phyloP scores from a whole-genome alignment of 768 basidiomycete genomes.

The Hydnomerulius pinastri region DNA sequence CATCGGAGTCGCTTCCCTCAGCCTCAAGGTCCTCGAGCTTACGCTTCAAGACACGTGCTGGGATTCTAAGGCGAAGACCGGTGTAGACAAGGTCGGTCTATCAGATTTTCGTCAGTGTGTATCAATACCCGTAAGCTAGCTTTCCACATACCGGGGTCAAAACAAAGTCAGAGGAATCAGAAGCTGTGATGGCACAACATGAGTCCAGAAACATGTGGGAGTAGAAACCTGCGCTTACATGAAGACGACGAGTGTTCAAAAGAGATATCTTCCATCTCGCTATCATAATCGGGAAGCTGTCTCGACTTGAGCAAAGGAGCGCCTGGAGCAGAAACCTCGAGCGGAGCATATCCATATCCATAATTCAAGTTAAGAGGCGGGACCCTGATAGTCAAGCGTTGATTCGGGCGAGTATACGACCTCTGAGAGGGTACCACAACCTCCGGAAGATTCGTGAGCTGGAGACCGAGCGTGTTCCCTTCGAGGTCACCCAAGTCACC shows the following conservation, averaged over 20 bases:
- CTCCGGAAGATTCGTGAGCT: constrained; percentile 9
- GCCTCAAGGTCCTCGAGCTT: constrained; percentile 22
- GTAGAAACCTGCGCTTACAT: constrained; percentile 11
- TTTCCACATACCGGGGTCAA: constrained; percentile 20
- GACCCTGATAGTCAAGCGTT: constrained; percentile 4
- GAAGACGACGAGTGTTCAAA: constrained; percentile 8
- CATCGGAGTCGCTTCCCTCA: background rate
- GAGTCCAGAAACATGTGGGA: background rate
- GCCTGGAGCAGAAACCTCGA: constrained; percentile 10
- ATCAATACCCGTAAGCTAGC: background rate
- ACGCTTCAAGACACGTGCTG: constrained; percentile 19
- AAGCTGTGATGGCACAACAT: constrained; percentile 7
- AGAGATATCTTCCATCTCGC: constrained; percentile 17
- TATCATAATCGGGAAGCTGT: constrained; percentile 27
- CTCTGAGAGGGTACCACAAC: constrained; percentile 2
- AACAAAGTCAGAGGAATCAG: constrained; percentile 5
- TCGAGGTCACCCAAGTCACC: background rate
- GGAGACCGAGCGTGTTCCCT: background rate
- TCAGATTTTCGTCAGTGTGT: background rate
- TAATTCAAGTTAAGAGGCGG: constrained; percentile 3
- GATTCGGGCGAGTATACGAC: background rate
- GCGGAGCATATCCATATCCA: background rate
- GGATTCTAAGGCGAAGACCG: constrained; percentile 28
- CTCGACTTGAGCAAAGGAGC: constrained; percentile 27
- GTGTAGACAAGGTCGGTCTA: constrained; percentile 15